These are phyloP conservation scores for Monilinia fructigena DNA, from an alignment of 2,329 filamentous ascomycete genomes.

Conservation along the genomic window DNA sequence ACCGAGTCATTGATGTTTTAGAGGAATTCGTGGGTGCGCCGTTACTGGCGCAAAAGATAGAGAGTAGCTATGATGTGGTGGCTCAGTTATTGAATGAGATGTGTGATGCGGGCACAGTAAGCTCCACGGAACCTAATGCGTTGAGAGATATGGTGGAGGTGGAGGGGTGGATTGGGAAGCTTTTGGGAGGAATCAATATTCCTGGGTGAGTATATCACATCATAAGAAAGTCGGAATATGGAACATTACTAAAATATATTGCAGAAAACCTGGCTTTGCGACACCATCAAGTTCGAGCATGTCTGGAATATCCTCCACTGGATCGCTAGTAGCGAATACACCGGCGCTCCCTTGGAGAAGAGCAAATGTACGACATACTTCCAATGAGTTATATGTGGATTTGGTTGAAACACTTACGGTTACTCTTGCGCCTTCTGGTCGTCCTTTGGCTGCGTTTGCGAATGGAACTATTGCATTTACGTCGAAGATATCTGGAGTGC, in stretches of 20 bases:
- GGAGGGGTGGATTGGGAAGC: slow-evolving; percentile 83
- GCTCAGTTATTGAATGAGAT: slow-evolving; percentile 92
- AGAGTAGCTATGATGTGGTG: slow-evolving; percentile 87
- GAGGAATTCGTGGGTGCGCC: slow-evolving; percentile 93
- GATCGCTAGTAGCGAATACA: slow-evolving; percentile 45
- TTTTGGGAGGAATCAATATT: slow-evolving; percentile 82
- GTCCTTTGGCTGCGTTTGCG: slow-evolving; percentile 80
- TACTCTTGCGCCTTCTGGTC: slow-evolving; percentile 85
- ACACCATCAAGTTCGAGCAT: slow-evolving; percentile 36
- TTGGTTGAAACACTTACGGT: slow-evolving; percentile 87
- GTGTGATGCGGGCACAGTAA: slow-evolving; percentile 89
- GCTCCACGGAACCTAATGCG: slow-evolving; percentile 90
- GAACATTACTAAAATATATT: not conserved
- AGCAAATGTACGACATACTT: slow-evolving; percentile 90
- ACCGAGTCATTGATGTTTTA: slow-evolving; percentile 86
- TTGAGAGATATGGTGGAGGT: slow-evolving; percentile 89
- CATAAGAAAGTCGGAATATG: not conserved
- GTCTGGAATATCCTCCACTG: slow-evolving; percentile 39
- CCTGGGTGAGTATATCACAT: slow-evolving; percentile 56
- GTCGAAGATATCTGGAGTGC: slow-evolving; percentile 89
- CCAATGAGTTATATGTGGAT: slow-evolving; percentile 96
- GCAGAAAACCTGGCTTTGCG: slow-evolving; percentile 39
- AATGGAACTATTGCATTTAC: slow-evolving; percentile 95
- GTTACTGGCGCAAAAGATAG: slow-evolving; percentile 80
- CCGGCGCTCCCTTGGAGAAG: slow-evolving; percentile 80